Conservation (phyloP, 805 yeast genomes). For the Candida pseudoglaebosa region DNA sequence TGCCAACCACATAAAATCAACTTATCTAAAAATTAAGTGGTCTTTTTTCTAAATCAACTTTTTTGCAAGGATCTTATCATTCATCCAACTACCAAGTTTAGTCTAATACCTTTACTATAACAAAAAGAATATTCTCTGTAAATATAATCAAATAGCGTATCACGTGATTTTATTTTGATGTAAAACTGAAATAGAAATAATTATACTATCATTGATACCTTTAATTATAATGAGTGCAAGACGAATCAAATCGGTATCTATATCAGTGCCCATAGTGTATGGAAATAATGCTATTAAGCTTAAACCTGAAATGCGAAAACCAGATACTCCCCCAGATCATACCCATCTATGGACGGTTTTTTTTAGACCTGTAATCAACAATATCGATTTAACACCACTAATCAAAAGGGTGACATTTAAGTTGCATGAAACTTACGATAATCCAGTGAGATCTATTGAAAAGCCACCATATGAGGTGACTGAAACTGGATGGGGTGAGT, state of each 20-base stretch:
- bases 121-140: too few relatives aligned
- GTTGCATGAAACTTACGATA: conserved; percentile 89
- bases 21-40: too few relatives aligned
- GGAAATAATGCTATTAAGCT: conserved; percentile 38
- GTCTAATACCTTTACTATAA: too few relatives aligned
- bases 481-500: conserved; percentile 99
- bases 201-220: too few relatives aligned
- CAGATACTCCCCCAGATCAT: conserved; percentile 68
- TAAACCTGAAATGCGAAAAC: conserved; percentile 34
- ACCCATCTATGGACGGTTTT: conserved; percentile 96
- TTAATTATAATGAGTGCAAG: conserved; percentile 23
- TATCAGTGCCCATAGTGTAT: conserved; percentile 40
- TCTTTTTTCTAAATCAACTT: too few relatives aligned
- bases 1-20: too few relatives aligned
- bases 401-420: conserved; percentile 91
- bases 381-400: conserved; percentile 74
- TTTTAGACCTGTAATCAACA: conserved; percentile 64
- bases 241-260: conserved; percentile 30
- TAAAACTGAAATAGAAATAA: too few relatives aligned
- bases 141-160: too few relatives aligned
- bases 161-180: too few relatives aligned
- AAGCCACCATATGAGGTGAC: conserved; percentile 91
- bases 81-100: too few relatives aligned
- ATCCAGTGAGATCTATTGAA: conserved; percentile 81
- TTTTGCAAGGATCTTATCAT: too few relatives aligned